Evolutionary conservation across 2,329 filamentous ascomycete species (phyloP).

Genomic region (Xylariaceae sp.): DNA sequence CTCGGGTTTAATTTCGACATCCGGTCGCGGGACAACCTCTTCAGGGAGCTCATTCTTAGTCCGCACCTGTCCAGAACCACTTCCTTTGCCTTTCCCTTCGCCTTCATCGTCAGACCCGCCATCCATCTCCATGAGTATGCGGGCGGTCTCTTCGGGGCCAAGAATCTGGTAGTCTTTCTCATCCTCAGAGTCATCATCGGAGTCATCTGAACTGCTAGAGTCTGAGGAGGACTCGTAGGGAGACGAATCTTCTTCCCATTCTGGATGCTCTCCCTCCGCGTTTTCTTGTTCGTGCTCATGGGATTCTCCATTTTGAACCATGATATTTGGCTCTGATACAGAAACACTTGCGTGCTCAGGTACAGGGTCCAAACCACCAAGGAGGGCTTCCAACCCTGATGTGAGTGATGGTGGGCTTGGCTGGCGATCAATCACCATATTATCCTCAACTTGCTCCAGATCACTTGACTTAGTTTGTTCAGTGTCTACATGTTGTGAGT

Average conservation of each 20-base stretch:
- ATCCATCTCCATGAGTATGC: conserved; percentile 84
- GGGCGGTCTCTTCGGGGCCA: conserved; percentile 80
- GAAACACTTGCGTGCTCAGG: conserved; percentile 22
- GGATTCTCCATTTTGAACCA: not conserved
- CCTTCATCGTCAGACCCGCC: conserved; percentile 80
- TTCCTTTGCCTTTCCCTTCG: conserved; percentile 55
- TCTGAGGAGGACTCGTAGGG: conserved; percentile 73
- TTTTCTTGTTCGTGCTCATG: conserved; percentile 4
- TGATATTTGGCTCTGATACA: not conserved
- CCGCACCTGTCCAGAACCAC: conserved; percentile 60
- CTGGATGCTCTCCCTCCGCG: conserved; percentile 56
- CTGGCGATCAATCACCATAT: conserved; percentile 30
- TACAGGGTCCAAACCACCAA: conserved; percentile 39
- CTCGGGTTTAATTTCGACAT: conserved; percentile 76
- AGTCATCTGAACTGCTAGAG: conserved; percentile 64
- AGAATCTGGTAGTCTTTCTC: conserved; percentile 68
- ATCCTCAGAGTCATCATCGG: conserved; percentile 60
- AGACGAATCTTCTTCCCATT: conserved; percentile 85
- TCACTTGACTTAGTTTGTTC: not conserved
- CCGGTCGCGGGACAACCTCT: conserved; percentile 72
- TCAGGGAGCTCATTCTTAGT: conserved; percentile 82
- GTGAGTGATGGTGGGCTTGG: conserved; percentile 43
- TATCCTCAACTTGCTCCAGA: not conserved
- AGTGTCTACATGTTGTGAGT: not conserved
- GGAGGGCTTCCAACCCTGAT: conserved; percentile 41